These are phyloP conservation scores for Pulveroboletus sp. DNA, from an alignment of 768 basidiomycete species.

Conservation along the genomic window DNA sequence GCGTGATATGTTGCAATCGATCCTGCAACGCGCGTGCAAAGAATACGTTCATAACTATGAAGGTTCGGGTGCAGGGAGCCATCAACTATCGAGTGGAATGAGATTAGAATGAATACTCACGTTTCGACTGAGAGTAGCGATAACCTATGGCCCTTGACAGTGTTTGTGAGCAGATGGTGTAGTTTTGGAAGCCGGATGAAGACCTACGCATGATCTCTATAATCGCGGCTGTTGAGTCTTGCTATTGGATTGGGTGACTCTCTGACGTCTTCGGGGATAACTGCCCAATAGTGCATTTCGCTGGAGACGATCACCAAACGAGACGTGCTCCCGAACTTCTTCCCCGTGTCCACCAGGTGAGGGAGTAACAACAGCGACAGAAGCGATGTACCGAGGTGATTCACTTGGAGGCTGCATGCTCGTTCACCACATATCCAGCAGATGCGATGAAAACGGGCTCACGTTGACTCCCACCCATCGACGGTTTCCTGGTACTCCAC, in stretches of 20 bases:
- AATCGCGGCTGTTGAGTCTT: conserved; percentile 20
- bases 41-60: conserved; percentile 28
- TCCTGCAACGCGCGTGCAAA: conserved; percentile 28
- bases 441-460: neutral
- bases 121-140: conserved; percentile 27
- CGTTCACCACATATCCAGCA: neutral
- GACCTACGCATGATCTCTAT: conserved; percentile 19
- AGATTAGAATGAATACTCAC: conserved; percentile 7
- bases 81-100: neutral
- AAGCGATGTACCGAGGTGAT: conserved; percentile 31
- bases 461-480: conserved; percentile 46
- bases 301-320: conserved; percentile 33
- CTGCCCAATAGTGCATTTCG: conserved; percentile 18
- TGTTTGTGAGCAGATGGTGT: neutral
- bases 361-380: conserved; percentile 33
- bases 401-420: conserved; percentile 31
- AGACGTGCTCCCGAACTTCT: conserved; percentile 16
- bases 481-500: conserved; percentile 22
- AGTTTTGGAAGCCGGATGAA: neutral
- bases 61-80: too few relatives aligned
- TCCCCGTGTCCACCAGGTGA: conserved; percentile 22
- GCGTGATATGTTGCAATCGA: conserved; percentile 12
- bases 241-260: conserved; percentile 19
- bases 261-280: conserved; percentile 19
- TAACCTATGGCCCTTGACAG: conserved; percentile 9